phyloP scores from a whole-genome alignment of 2,329 filamentous ascomycete species.

The Pseudocercospora macadamiae region DNA sequence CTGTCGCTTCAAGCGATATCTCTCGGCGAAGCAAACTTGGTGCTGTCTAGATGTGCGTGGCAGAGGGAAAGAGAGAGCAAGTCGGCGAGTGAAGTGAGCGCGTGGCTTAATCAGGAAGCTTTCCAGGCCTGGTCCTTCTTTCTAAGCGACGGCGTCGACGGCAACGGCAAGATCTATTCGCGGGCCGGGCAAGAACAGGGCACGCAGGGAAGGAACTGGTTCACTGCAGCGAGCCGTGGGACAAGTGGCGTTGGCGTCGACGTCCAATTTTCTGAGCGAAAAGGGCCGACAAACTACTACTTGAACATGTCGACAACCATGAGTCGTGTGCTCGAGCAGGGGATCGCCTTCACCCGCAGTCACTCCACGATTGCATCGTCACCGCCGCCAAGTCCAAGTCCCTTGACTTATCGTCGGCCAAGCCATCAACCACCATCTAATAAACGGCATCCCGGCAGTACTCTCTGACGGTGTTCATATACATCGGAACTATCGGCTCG shows the following conservation, averaged over 20 bases:
- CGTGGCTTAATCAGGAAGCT: conserved; percentile 8
- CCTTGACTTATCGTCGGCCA: neutral
- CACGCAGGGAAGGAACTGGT: conserved; percentile 1
- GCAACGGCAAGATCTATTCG: neutral
- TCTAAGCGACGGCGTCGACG: neutral
- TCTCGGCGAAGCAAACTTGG: too few species aligned
- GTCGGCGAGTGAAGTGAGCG: conserved; percentile 1
- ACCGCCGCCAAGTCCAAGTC: neutral
- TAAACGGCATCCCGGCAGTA: neutral
- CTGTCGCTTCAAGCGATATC: neutral
- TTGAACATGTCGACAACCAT: neutral
- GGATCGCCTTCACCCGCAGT: neutral
- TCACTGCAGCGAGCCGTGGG: neutral
- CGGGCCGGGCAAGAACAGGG: neutral
- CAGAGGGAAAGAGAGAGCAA: neutral
- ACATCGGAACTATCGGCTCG: neutral
- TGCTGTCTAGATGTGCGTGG: too few species aligned
- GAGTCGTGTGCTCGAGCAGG: neutral
- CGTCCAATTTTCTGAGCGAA: neutral
- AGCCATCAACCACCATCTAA: too few species aligned
- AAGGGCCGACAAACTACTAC: neutral
- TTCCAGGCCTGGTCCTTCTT: neutral
- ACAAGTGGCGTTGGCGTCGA: too few species aligned
- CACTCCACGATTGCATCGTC: neutral
- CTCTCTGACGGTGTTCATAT: neutral